Percentiles rank a stretch among this genome's conserved stretches.
These are phyloP conservation scores for Nicotiana otophora DNA, from an alignment of 257 asterid species.

Conservation along the genomic window DNA sequence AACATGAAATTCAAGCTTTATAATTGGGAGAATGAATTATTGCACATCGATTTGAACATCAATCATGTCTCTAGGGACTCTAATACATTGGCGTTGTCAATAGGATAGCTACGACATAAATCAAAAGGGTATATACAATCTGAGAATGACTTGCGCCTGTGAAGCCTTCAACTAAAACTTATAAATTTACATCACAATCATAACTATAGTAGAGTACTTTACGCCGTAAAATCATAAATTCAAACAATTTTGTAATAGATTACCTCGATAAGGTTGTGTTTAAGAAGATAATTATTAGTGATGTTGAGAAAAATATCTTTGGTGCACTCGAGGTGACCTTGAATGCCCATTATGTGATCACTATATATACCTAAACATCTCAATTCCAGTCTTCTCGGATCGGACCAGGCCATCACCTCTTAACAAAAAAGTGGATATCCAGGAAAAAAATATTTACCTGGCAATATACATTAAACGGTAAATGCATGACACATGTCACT, in stretches of 20 bases:
- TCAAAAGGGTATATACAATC: background rate
- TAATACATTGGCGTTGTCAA: background rate
- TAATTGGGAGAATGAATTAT: background rate
- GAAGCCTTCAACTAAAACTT: background rate
- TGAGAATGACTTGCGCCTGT: background rate
- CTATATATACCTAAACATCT: constrained; percentile 74
- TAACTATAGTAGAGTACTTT: background rate
- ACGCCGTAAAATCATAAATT: background rate
- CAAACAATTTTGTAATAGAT: no score
- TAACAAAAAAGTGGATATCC: no score
- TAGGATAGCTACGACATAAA: background rate
- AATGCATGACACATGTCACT: no score
- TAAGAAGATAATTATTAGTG: constrained; percentile 59
- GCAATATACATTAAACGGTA: constrained; percentile 58
- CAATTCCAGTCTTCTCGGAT: constrained; percentile 50
- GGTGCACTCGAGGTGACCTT: constrained; percentile 92
- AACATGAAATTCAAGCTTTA: background rate
- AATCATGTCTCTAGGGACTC: background rate
- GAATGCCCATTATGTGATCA: constrained; percentile 89
- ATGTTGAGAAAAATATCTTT: constrained; percentile 55
- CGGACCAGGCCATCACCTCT: constrained; percentile 73
- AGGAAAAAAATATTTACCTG: constrained; percentile 26
- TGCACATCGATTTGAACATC: background rate
- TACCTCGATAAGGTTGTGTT: constrained; percentile 44
- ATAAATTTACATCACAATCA: background rate